A percentile compares a stretch with the other conserved stretches of the same genome.
phyloP scores from a whole-genome alignment of 2,329 filamentous ascomycete genomes.

The Xylaria sp. region DNA sequence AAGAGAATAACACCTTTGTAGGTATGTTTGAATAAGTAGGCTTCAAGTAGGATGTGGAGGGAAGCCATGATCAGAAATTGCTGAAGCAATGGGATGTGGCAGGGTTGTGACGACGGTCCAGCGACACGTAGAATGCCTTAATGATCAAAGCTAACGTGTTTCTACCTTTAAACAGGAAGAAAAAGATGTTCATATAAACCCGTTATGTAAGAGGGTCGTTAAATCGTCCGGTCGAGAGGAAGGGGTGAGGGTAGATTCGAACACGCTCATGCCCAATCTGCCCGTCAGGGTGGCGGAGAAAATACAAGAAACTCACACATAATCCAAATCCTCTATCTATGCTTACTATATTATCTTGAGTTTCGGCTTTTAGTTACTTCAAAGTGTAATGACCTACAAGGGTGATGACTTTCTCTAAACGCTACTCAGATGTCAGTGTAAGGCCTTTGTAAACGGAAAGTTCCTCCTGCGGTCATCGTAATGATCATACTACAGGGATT shows the following conservation, averaged over 20 bases:
- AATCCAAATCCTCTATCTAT: constrained; percentile 8
- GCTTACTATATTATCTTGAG: constrained; percentile 8
- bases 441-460: neutral
- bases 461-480: neutral
- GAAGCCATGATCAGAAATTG: neutral
- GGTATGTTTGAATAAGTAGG: neutral
- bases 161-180: neutral
- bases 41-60: neutral
- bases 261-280: neutral
- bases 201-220: neutral
- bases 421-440: neutral
- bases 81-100: neutral
- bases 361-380: neutral
- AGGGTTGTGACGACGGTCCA: neutral
- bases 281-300: neutral
- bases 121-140: neutral
- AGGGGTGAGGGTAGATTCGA: neutral
- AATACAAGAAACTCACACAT: neutral
- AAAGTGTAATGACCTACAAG: neutral
- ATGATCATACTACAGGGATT: neutral
- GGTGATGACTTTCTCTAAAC: neutral
- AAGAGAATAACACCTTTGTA: neutral
- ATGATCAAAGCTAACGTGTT: neutral
- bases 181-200: neutral
- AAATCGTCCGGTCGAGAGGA: neutral